phyloP scores from a whole-genome alignment of 768 basidiomycete genomes.

The Boletus huronensis region DNA sequence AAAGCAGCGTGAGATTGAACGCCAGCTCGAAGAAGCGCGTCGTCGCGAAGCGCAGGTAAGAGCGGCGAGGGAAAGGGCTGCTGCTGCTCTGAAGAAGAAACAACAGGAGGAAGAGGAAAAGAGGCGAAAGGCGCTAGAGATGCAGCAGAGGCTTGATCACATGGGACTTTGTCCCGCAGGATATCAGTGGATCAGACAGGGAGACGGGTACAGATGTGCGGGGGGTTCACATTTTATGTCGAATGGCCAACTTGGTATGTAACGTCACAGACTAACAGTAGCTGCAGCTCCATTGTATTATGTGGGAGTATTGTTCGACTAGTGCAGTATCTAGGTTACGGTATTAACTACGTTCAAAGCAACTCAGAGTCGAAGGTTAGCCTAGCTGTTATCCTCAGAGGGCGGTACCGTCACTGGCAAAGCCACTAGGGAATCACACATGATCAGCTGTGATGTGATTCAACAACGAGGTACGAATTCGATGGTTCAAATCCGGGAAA shows the following conservation, averaged over 20 bases:
- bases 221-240: constrained; percentile 44
- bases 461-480: no score
- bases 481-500: no score
- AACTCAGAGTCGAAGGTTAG: no score
- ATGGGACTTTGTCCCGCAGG: constrained; percentile 52
- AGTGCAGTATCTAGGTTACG: no score
- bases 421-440: no score
- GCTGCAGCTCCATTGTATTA: not conserved
- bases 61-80: constrained; percentile 24
- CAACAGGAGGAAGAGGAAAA: constrained; percentile 39
- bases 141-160: constrained; percentile 40
- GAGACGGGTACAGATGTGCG: constrained; percentile 43
- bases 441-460: no score
- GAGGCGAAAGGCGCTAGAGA: constrained; percentile 22
- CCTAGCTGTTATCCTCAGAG: no score
- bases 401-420: no score
- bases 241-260: not conserved
- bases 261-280: not conserved
- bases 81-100: constrained; percentile 30
- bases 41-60: constrained; percentile 26
- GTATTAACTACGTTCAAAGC: no score
- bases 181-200: constrained; percentile 42
- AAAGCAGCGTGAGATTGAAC: constrained; percentile 25
- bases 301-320: no score
- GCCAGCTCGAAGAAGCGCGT: constrained; percentile 28